A percentile compares a stretch with the other conserved stretches of the same genome.
phyloP scores from a whole-genome alignment of 2,329 filamentous ascomycete species.

The Huntiella savannae region DNA sequence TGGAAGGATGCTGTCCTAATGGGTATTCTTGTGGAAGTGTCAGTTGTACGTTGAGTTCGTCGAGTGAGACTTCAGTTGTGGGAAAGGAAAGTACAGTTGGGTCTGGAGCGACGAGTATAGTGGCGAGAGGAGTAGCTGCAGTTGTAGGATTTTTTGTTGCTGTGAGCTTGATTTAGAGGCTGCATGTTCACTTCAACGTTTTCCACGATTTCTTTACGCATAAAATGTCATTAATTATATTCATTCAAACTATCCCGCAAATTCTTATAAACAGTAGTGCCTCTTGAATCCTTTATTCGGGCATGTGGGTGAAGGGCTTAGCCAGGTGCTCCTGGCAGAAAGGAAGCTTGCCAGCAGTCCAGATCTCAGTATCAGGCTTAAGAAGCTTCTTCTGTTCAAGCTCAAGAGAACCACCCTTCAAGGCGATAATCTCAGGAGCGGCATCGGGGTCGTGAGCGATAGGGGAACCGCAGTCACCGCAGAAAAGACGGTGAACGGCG shows the following conservation, averaged over 20 bases:
- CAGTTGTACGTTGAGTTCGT: slow-evolving; percentile 44
- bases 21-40: slow-evolving; percentile 55
- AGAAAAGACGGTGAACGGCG: slow-evolving; percentile 48
- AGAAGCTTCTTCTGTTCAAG: slow-evolving; percentile 46
- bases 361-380: slow-evolving; percentile 53
- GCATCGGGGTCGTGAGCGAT: slow-evolving; percentile 52
- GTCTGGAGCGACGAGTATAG: slow-evolving; percentile 2
- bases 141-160: not conserved
- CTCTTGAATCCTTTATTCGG: slow-evolving; percentile 23
- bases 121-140: not conserved
- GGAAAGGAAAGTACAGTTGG: slow-evolving; percentile 30
- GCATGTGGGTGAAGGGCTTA: slow-evolving; percentile 46
- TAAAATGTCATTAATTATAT: not conserved
- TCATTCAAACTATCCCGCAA: not conserved
- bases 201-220: not conserved
- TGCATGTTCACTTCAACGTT: not conserved
- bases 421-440: slow-evolving; percentile 49
- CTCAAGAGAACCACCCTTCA: slow-evolving; percentile 48
- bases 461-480: slow-evolving; percentile 48
- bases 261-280: not conserved
- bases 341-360: slow-evolving; percentile 48
- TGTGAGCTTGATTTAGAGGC: not conserved
- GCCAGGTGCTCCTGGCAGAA: slow-evolving; percentile 48
- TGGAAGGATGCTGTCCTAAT: slow-evolving; percentile 67
- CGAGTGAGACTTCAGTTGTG: slow-evolving; percentile 35